Percentiles rank a stretch among this genome's conserved stretches.
Evolutionary conservation across 2,329 filamentous ascomycete genomes (phyloP).

Genomic region (Leptographium flavum): DNA sequence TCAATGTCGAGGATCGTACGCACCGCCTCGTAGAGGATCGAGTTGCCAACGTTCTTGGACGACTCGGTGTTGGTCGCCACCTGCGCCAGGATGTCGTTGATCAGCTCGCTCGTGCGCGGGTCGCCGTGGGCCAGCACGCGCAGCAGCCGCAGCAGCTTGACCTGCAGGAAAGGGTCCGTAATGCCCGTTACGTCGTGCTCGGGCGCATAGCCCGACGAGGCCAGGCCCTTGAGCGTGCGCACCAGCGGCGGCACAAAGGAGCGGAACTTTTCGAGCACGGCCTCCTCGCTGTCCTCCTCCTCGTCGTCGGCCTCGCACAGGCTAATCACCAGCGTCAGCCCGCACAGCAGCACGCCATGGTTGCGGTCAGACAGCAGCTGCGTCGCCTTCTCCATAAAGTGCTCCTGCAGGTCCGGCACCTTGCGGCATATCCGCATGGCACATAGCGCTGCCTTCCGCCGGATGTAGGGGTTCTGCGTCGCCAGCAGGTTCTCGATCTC

Average conservation of each 20-base stretch:
- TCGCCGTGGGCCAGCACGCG: constrained; percentile 80
- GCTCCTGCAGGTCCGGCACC: constrained; percentile 91
- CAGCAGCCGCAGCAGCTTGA: constrained; percentile 82
- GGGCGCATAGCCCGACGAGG: constrained; percentile 89
- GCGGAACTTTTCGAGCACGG: constrained; percentile 81
- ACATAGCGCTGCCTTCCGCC: constrained; percentile 92
- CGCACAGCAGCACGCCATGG: constrained; percentile 87
- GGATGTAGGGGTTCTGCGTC: constrained; percentile 95
- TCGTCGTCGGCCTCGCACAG: constrained; percentile 91
- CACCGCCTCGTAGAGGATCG: constrained; percentile 93
- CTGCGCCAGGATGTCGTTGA: constrained; percentile 95
- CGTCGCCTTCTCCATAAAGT: constrained; percentile 90
- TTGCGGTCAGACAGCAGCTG: constrained; percentile 82
- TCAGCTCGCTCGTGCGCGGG: constrained; percentile 78
- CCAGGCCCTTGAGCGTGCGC: constrained; percentile 79
- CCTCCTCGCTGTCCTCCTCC: constrained; percentile 82
- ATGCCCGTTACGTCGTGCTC: constrained; percentile 98
- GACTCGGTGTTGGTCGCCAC: constrained; percentile 97
- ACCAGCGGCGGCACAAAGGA: constrained; percentile 74
- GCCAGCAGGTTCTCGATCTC: constrained; percentile 88
- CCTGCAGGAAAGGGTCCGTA: constrained; percentile 92
- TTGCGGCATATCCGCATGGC: constrained; percentile 98
- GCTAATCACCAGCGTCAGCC: constrained; percentile 77
- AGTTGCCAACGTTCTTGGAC: constrained; percentile 96
- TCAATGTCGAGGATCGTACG: constrained; percentile 96